Evolutionary conservation across 2,329 filamentous ascomycete genomes (phyloP).

Genomic region (Trichoderma oligosporum): DNA sequence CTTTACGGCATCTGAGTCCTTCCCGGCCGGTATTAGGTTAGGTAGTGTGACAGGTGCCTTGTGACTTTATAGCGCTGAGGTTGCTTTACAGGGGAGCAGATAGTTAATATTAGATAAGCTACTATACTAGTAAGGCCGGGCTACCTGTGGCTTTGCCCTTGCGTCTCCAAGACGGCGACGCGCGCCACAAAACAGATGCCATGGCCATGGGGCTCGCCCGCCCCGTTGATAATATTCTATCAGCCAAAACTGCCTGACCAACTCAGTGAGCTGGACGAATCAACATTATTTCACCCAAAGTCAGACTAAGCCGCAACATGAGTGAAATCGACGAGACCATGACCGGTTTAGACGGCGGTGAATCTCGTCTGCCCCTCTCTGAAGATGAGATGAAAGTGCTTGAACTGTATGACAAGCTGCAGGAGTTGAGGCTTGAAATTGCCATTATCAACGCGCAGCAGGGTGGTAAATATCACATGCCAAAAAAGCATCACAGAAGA

Average conservation of each 20-base stretch:
- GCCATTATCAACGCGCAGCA: constrained; percentile 57
- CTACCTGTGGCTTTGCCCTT: neutral
- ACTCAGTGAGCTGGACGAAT: neutral
- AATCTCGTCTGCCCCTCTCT: constrained; percentile 52
- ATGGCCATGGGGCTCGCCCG: no score
- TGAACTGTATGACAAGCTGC: constrained; percentile 66
- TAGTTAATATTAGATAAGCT: constrained; percentile 5
- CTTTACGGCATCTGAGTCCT: neutral
- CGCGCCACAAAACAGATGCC: constrained; percentile 14
- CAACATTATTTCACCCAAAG: neutral
- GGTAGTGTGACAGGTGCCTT: constrained; percentile 33
- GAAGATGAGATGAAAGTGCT: constrained; percentile 63
- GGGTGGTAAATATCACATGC: constrained; percentile 30
- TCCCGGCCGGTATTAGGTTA: neutral
- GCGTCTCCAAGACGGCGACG: neutral
- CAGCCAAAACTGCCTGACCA: neutral
- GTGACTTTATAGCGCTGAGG: constrained; percentile 26
- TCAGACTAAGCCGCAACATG: constrained; percentile 26
- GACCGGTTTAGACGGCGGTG: constrained; percentile 33
- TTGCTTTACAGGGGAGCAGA: neutral
- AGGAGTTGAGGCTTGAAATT: constrained; percentile 68
- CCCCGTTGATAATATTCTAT: neutral
- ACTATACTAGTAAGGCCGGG: neutral
- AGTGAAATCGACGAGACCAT: constrained; percentile 30
- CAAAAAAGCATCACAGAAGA: neutral